These are phyloP conservation scores for Sanghuangporus baumii DNA, from an alignment of 1,284 basidiomycete species.

Conservation along the genomic window DNA sequence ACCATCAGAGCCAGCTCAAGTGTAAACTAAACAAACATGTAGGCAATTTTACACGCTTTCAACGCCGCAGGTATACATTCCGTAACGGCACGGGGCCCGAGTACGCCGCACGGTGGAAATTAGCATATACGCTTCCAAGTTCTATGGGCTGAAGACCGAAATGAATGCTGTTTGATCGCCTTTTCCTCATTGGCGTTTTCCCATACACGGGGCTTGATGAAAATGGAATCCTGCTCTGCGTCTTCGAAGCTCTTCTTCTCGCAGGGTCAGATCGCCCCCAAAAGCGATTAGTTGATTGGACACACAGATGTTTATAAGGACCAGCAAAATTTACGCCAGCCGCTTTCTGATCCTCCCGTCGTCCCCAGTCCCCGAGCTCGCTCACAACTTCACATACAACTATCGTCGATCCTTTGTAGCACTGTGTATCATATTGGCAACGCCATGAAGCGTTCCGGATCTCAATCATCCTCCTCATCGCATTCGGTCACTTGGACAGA, in stretches of 20 bases:
- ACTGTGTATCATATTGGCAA: not conserved
- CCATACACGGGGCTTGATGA: not conserved
- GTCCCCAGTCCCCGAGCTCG: not conserved
- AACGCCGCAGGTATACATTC: not conserved
- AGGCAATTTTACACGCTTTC: not conserved
- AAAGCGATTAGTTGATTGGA: not conserved
- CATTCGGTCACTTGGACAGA: not conserved
- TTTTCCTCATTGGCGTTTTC: not conserved
- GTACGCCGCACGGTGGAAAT: not conserved
- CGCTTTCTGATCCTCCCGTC: not conserved
- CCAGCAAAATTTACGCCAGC: not conserved
- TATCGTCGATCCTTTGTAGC: not conserved
- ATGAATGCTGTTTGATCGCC: not conserved
- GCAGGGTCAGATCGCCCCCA: not conserved
- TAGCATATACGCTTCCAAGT: not conserved
- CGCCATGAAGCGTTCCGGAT: slow-evolving; percentile 4
- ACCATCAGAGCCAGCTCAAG: not conserved
- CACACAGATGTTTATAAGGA: not conserved
- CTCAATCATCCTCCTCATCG: slow-evolving; percentile 6
- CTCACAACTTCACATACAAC: not conserved
- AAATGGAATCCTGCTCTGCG: not conserved
- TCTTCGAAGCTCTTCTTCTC: not conserved
- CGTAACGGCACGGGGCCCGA: not conserved
- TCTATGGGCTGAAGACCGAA: not conserved
- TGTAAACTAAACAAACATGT: not conserved